phyloP scores from a whole-genome alignment of 2,329 filamentous ascomycete genomes.

The Calonectria multiphialidica region DNA sequence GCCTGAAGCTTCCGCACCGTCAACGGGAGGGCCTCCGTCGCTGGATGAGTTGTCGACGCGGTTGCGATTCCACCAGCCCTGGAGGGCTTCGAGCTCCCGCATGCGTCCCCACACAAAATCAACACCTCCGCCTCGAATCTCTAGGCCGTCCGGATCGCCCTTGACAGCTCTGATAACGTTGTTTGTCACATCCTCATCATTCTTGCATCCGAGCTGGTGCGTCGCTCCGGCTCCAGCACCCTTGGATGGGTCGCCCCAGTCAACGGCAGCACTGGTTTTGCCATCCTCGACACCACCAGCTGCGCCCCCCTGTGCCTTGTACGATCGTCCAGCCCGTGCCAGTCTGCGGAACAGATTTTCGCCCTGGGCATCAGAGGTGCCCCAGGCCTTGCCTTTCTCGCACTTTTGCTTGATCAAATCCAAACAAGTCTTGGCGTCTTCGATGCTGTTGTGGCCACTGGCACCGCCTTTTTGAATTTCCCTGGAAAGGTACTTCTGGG shows the following conservation, averaged over 20 bases:
- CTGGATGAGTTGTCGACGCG: slow-evolving; percentile 52
- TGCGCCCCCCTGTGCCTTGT: slow-evolving; percentile 70
- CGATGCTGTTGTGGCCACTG: slow-evolving; percentile 87
- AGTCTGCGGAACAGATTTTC: slow-evolving; percentile 94
- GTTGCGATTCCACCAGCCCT: slow-evolving; percentile 77
- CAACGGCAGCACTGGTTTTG: slow-evolving; percentile 81
- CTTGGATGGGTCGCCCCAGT: slow-evolving; percentile 85
- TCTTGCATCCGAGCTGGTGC: slow-evolving; percentile 67
- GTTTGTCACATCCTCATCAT: slow-evolving; percentile 69
- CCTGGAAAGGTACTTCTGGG: slow-evolving; percentile 85
- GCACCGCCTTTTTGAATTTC: slow-evolving; percentile 88
- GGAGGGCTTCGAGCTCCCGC: slow-evolving; percentile 73
- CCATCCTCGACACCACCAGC: slow-evolving; percentile 66
- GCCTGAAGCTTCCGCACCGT: slow-evolving; percentile 24
- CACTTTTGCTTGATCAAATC: slow-evolving; percentile 97
- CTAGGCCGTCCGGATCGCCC: slow-evolving; percentile 68
- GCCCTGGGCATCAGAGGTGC: slow-evolving; percentile 79
- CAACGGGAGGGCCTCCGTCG: slow-evolving; percentile 50
- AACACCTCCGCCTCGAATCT: slow-evolving; percentile 70
- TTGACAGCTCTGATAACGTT: slow-evolving; percentile 69
- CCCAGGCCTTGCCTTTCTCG: slow-evolving; percentile 91
- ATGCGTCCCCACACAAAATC: slow-evolving; percentile 77
- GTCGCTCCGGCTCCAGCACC: slow-evolving; percentile 69
- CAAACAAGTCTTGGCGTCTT: slow-evolving; percentile 91
- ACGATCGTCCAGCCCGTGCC: slow-evolving; percentile 70